Evolutionary conservation across 257 asterid genomes (phyloP).

Genomic region (Solanum phureja): DNA sequence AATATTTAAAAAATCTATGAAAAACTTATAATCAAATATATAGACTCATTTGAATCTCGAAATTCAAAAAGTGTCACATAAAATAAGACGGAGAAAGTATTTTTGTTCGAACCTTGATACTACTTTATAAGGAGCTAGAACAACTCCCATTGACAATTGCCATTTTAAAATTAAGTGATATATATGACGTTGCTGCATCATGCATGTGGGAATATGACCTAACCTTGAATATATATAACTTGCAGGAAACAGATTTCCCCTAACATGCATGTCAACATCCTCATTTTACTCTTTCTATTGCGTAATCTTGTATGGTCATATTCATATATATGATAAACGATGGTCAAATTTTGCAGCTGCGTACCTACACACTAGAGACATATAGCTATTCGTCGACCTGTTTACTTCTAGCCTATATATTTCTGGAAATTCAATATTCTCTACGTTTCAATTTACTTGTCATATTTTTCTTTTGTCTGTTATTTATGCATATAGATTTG

Average conservation of each 20-base stretch:
- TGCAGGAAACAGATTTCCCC: background rate
- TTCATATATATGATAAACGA: background rate
- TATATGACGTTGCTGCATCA: background rate
- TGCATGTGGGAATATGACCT: slow-evolving; percentile 16
- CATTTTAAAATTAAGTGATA: background rate
- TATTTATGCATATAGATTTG: background rate
- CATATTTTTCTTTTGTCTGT: background rate
- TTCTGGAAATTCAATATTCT: background rate
- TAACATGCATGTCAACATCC: slow-evolving; percentile 2
- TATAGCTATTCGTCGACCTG: background rate
- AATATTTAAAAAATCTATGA: too few relatives aligned
- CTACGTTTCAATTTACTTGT: fast-evolving
- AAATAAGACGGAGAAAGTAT: too few relatives aligned
- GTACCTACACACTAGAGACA: background rate
- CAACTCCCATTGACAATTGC: background rate
- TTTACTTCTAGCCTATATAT: background rate
- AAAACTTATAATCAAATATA: too few relatives aligned
- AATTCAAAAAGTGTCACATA: too few relatives aligned
- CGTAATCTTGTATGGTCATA: slow-evolving; percentile 8
- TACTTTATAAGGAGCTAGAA: background rate
- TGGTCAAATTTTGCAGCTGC: slow-evolving; percentile 24
- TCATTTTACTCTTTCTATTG: slow-evolving; percentile 9
- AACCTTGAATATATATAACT: slow-evolving; percentile 5
- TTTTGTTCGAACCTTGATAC: too few relatives aligned
- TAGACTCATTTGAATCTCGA: too few relatives aligned